A percentile compares a stretch with the other conserved stretches of the same genome.
Conservation (phyloP, 805 yeast genomes). For the Candida mattraensis region DNA sequence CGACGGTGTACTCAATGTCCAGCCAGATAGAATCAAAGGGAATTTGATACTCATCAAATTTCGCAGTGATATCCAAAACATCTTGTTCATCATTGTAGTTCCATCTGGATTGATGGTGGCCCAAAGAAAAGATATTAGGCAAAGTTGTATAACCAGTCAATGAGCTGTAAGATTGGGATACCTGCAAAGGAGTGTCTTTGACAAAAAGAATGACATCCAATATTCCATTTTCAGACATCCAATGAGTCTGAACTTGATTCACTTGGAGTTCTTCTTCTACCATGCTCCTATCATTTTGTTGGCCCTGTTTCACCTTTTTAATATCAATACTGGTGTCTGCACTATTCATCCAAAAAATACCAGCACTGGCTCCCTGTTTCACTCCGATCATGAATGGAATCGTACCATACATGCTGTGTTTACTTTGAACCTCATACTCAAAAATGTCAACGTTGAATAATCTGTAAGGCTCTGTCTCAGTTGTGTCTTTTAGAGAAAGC, state of each 20-base stretch:
- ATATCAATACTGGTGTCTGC: conserved; percentile 93
- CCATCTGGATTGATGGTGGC: conserved; percentile 98
- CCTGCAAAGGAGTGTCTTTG: conserved; percentile 48
- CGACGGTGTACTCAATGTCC: conserved; percentile 88
- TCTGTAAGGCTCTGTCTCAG: conserved; percentile 70
- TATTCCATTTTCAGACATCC: conserved; percentile 92
- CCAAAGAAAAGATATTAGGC: conserved; percentile 78
- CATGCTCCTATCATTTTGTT: conserved; percentile 6
- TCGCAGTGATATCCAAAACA: conserved; percentile 65
- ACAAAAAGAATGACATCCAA: conserved; percentile 75
- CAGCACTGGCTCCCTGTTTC: conserved; percentile 57
- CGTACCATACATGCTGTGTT: conserved; percentile 91
- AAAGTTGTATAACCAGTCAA: conserved; percentile 72
- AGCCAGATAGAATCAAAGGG: conserved; percentile 95
- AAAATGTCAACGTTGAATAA: conserved; percentile 92
- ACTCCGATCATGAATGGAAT: conserved; percentile 85
- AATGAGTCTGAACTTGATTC: conserved; percentile 56
- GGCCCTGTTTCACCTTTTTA: conserved; percentile 31
- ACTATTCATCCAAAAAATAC: conserved; percentile 87
- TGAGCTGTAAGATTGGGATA: conserved; percentile 60
- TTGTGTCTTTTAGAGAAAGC: conserved; percentile 70
- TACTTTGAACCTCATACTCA: conserved; percentile 82
- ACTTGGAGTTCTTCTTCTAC: conserved; percentile 8
- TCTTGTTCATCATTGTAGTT: conserved; percentile 89
- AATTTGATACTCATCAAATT: conserved; percentile 70